These are phyloP conservation scores for Lactarius deliciosus DNA, from an alignment of 768 basidiomycete genomes.

Conservation along the genomic window DNA sequence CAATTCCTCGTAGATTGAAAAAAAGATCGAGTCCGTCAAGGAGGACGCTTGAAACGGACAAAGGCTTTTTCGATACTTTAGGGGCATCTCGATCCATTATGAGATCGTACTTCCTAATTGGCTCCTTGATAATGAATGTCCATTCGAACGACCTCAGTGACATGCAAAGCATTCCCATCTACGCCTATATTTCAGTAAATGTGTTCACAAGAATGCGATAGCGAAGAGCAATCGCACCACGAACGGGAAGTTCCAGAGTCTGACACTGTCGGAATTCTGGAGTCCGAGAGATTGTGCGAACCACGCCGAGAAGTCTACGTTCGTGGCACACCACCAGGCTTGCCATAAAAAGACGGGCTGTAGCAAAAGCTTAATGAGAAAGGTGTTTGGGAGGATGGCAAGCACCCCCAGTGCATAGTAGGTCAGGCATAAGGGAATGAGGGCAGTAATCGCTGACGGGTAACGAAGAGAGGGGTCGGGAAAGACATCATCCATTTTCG, in stretches of 20 bases:
- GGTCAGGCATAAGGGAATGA: slow-evolving; percentile 11
- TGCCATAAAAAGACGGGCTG: slow-evolving; percentile 6
- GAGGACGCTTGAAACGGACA: slow-evolving; percentile 3
- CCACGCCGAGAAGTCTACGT: slow-evolving; percentile 7
- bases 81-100: background rate
- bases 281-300: background rate
- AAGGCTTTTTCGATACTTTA: background rate
- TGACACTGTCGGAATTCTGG: background rate
- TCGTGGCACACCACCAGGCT: background rate
- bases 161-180: slow-evolving; percentile 7
- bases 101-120: no score
- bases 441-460: background rate
- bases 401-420: slow-evolving; percentile 13
- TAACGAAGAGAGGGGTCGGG: slow-evolving; percentile 6
- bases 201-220: no score
- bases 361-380: slow-evolving; percentile 1
- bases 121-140: no score
- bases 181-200: background rate
- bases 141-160: background rate
- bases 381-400: slow-evolving; percentile 12
- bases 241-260: slow-evolving; percentile 2
- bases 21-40: slow-evolving; percentile 18
- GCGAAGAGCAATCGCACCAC: slow-evolving; percentile 3
- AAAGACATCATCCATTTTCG: background rate
- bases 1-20: slow-evolving; percentile 11